Conservation (phyloP, 495 filamentous ascomycete species). For the Physcia stellaris region DNA sequence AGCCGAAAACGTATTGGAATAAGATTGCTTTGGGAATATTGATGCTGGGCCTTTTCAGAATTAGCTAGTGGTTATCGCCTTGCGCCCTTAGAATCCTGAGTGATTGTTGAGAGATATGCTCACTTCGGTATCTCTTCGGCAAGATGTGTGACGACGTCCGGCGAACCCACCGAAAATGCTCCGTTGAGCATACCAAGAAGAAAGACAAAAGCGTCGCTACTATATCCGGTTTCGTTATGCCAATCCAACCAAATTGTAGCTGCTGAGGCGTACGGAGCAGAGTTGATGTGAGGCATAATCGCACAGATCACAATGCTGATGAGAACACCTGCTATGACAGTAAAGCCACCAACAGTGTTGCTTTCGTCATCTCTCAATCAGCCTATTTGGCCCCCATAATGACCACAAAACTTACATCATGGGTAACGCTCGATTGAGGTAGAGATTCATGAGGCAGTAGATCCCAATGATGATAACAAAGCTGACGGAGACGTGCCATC, state of each 20-base stretch:
- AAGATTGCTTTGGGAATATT: conserved; percentile 39
- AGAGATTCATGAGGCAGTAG: conserved; percentile 48
- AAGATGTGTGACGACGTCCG: conserved; percentile 62
- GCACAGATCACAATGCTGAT: conserved; percentile 62
- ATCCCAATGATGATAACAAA: conserved; percentile 57
- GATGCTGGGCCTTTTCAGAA: conserved; percentile 21
- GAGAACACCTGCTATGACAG: conserved; percentile 52
- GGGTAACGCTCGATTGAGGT: conserved; percentile 52
- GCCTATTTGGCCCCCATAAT: too few relatives aligned
- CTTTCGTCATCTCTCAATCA: too few relatives aligned
- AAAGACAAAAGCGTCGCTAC: conserved; percentile 60
- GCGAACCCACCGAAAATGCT: conserved; percentile 72
- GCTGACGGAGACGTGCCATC: conserved; percentile 66
- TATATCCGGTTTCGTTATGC: conserved; percentile 56
- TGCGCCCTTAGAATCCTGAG: too few relatives aligned
- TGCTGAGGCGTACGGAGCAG: conserved; percentile 35
- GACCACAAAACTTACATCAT: too few relatives aligned
- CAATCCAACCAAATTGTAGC: conserved; percentile 50
- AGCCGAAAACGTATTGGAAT: conserved; percentile 35
- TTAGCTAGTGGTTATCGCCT: neutral
- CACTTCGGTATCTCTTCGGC: conserved; percentile 70
- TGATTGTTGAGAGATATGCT: conserved; percentile 8
- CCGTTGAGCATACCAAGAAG: conserved; percentile 73
- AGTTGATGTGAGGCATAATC: conserved; percentile 48
- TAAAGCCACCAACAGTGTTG: conserved; percentile 50